Conservation (phyloP, 2,329 filamentous ascomycete genomes). For the Cytospora piceicola region DNA sequence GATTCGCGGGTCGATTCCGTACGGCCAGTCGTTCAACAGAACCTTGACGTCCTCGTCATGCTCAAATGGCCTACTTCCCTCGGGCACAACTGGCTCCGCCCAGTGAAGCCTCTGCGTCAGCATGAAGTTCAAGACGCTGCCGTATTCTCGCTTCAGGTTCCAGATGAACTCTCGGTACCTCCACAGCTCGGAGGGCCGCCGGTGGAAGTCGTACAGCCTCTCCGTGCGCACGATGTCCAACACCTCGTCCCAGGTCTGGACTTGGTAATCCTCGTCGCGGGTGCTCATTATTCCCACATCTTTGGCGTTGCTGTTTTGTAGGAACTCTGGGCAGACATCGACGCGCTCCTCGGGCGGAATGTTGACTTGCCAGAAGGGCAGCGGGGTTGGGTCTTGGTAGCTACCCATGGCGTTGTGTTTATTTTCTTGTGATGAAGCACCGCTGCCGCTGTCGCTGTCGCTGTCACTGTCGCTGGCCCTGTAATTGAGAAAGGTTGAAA, state of each 20-base stretch:
- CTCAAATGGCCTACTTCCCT: slow-evolving; percentile 47
- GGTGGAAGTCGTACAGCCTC: slow-evolving; percentile 75
- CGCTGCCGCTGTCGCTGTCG: slow-evolving; percentile 1
- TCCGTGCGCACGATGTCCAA: slow-evolving; percentile 65
- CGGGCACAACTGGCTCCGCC: slow-evolving; percentile 50
- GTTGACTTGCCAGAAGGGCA: slow-evolving; percentile 85
- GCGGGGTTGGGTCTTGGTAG: slow-evolving; percentile 23
- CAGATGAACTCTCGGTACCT: slow-evolving; percentile 74
- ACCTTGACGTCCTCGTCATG: slow-evolving; percentile 67
- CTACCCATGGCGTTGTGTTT: slow-evolving; percentile 42
- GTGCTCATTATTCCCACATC: slow-evolving; percentile 72
- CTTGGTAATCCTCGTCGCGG: slow-evolving; percentile 66
- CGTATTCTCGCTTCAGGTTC: slow-evolving; percentile 66
- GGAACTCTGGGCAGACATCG: slow-evolving; percentile 70
- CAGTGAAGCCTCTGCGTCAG: slow-evolving; percentile 72
- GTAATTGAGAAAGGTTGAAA: not conserved
- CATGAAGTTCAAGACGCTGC: slow-evolving; percentile 79
- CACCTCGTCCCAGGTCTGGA: slow-evolving; percentile 72
- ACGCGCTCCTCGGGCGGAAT: slow-evolving; percentile 66
- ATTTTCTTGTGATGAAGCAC: not conserved
- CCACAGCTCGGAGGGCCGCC: slow-evolving; percentile 76
- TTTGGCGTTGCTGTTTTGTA: slow-evolving; percentile 66
- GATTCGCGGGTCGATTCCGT: slow-evolving; percentile 77
- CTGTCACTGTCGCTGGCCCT: not conserved
- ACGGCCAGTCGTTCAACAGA: slow-evolving; percentile 92